These are phyloP conservation scores for Leccinum disarticulatum DNA, from an alignment of 768 basidiomycete species.

Conservation along the genomic window DNA sequence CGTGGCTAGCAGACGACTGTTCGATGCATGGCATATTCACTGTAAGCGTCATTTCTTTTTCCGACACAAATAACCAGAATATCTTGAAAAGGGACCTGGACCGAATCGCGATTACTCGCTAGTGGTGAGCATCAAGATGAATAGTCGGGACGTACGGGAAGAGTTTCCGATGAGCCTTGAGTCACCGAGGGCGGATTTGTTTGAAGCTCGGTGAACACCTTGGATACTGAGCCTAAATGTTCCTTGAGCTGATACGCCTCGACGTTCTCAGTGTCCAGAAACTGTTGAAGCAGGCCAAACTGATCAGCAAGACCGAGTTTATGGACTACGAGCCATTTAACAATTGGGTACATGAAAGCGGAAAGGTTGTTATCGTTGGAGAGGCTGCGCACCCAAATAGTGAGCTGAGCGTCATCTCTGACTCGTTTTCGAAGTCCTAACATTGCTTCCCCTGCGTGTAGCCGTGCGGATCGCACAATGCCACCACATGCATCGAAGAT, in stretches of 20 bases:
- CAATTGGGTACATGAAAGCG: slow-evolving; percentile 49
- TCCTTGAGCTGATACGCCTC: not conserved
- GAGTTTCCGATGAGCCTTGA: slow-evolving; percentile 14
- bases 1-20: slow-evolving; percentile 26
- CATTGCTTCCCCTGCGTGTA: slow-evolving; percentile 17
- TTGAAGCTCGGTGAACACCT: slow-evolving; percentile 23
- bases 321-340: slow-evolving; percentile 40
- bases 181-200: slow-evolving; percentile 12
- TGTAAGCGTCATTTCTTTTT: slow-evolving; percentile 7
- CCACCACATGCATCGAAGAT: slow-evolving; percentile 55
- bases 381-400: slow-evolving; percentile 60
- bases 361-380: slow-evolving; percentile 52
- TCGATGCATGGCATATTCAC: slow-evolving; percentile 17
- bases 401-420: slow-evolving; percentile 17
- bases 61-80: not conserved
- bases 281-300: slow-evolving; percentile 16
- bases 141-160: not conserved
- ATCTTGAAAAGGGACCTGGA: slow-evolving; percentile 9
- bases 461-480: slow-evolving; percentile 51
- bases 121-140: slow-evolving; percentile 9
- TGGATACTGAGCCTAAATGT: too few relatives aligned
- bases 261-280: slow-evolving; percentile 16
- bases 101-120: slow-evolving; percentile 17
- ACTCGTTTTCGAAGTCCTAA: not conserved
- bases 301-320: slow-evolving; percentile 31